phyloP scores from a whole-genome alignment of 2,329 filamentous ascomycete genomes.

The Clonostachys rhizophaga region DNA sequence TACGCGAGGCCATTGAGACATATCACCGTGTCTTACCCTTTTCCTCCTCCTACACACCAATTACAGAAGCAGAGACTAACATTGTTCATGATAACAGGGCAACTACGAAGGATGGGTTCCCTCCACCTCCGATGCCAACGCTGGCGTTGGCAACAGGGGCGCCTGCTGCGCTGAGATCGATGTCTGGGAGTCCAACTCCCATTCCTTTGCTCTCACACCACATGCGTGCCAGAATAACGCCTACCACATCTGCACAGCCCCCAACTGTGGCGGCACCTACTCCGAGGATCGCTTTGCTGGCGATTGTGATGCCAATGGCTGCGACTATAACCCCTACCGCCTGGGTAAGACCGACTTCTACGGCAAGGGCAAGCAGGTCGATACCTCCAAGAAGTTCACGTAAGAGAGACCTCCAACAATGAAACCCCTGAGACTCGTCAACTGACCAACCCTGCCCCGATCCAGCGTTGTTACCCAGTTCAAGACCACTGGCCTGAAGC shows the following conservation, averaged over 20 bases:
- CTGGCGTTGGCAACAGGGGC: slow-evolving; percentile 12
- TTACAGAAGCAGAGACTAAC: too few species aligned
- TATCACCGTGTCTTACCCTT: neutral
- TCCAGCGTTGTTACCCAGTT: slow-evolving; percentile 58
- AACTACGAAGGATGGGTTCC: slow-evolving; percentile 14
- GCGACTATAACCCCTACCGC: slow-evolving; percentile 63
- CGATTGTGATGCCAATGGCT: slow-evolving; percentile 59
- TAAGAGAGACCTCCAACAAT: slow-evolving; percentile 3
- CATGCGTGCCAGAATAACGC: slow-evolving; percentile 20
- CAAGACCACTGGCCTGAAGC: slow-evolving; percentile 40
- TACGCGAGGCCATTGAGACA: neutral
- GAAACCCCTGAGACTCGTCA: neutral
- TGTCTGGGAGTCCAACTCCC: slow-evolving; percentile 16
- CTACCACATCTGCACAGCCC: slow-evolving; percentile 22
- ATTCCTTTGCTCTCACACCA: slow-evolving; percentile 14
- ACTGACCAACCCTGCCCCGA: neutral
- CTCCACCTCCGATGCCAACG: slow-evolving; percentile 9
- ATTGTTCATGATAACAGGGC: slow-evolving; percentile 2
- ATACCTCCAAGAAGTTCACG: slow-evolving; percentile 52
- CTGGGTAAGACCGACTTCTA: slow-evolving; percentile 57
- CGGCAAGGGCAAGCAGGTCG: slow-evolving; percentile 51
- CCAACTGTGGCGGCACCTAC: slow-evolving; percentile 43
- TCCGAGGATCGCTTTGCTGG: slow-evolving; percentile 46
- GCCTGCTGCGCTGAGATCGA: slow-evolving; percentile 16
- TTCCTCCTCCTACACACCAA: too few species aligned